Conservation (phyloP, 805 yeast species). For the Sugiyamaella americana region DNA sequence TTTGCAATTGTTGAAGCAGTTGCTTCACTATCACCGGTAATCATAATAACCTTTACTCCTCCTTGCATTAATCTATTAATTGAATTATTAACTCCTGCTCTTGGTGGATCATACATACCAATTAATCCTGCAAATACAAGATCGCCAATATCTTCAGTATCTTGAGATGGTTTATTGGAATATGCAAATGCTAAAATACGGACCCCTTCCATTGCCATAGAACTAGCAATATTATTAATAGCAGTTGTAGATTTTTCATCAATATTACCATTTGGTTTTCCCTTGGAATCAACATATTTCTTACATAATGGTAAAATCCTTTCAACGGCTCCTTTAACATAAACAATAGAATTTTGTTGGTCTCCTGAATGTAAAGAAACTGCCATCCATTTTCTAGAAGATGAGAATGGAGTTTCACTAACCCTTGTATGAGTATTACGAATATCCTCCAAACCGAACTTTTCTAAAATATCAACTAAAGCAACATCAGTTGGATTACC, state of each 20-base stretch:
- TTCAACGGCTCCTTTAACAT: constrained; percentile 90
- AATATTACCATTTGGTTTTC: constrained; percentile 45
- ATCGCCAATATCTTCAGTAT: constrained; percentile 36
- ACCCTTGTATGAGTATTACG: constrained; percentile 54
- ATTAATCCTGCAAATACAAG: constrained; percentile 77
- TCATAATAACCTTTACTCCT: constrained; percentile 97
- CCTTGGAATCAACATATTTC: constrained; percentile 52
- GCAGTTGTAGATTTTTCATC: constrained; percentile 19
- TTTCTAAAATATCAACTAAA: constrained; percentile 62
- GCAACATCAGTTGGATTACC: constrained; percentile 98
- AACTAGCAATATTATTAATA: constrained; percentile 53
- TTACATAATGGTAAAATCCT: constrained; percentile 56
- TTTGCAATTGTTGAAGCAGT: constrained; percentile 82
- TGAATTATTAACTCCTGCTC: constrained; percentile 75
- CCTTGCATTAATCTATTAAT: constrained; percentile 75
- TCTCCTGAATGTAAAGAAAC: constrained; percentile 59
- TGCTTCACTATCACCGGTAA: constrained; percentile 88
- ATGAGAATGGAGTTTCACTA: constrained; percentile 78
- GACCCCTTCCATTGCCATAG: constrained; percentile 75
- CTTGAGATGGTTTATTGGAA: constrained; percentile 33
- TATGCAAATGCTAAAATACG: constrained; percentile 80
- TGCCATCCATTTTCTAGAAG: constrained; percentile 87
- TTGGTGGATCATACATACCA: constrained; percentile 98
- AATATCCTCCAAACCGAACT: constrained; percentile 65
- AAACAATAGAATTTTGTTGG: constrained; percentile 45